Base-by-base conservation (phyloP, 2,329 filamentous ascomycete species). In the Fusarium mangiferae region DNA sequence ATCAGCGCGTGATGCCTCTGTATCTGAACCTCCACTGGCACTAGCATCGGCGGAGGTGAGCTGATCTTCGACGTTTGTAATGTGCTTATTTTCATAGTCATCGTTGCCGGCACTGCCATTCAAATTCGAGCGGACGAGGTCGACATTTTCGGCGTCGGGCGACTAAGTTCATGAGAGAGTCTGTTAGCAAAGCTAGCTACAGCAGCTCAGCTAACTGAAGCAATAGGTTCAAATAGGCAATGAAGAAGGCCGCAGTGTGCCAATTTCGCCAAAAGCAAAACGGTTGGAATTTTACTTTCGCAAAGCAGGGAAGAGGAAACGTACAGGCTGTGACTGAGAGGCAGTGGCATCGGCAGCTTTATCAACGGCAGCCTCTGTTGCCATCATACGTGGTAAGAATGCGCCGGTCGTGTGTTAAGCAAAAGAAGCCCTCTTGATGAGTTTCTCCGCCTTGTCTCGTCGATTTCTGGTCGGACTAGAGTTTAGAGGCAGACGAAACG, bases 1-100 rank as follows among this genome's bases (percentile, higher is more conserved):
- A 82, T 90, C 89, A 57, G 85, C 84, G 77, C 89, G 90, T 70
- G 91, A 91, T 75, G 90, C 89, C 80, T 95, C 93, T 45, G 90
- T 94, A 83, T 95, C 93, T 63, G 93, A 95, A 77, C 91, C 91
- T 75, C 91, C 92, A 81, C 91, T 94, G 73, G 90, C 86, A 80
- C 92, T 94, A 72, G 90, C 90, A 77, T 92, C 90, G 74, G 89
- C 87, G 67, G 91, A 92, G 80, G 88, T 87, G 73, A 87, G 83
- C 73, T 88, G 85, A 78, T 91, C 86, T 78, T 92, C 90, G 70
- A 90, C 85, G 69, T 84, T 86, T 79, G 85, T 84, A 79, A 89
- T 87, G 79, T 87, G 87, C 81, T 88, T 90, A 78, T 89, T 88
- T 77, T 87, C 88, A 75, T 87, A 83, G 68, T 89, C 88, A 77